Evolutionary conservation across 2,329 filamentous ascomycete genomes (phyloP).

Genomic region (Lachnellula hyalina): DNA sequence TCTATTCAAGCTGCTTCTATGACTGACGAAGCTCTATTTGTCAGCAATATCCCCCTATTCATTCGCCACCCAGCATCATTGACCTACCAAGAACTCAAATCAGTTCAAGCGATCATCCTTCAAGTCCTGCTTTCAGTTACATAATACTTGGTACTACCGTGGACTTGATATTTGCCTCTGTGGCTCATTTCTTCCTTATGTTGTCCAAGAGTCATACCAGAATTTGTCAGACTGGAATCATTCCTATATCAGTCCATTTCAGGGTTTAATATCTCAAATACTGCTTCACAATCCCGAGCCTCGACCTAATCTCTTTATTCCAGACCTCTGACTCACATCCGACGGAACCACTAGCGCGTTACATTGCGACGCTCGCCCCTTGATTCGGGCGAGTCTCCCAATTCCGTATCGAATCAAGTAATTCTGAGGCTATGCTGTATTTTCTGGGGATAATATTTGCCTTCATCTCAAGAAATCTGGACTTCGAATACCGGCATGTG

Average conservation of each 20-base stretch:
- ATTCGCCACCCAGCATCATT: neutral
- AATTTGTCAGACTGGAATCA: neutral
- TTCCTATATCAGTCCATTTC: neutral
- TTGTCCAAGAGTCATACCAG: neutral
- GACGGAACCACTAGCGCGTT: neutral
- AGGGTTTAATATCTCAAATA: neutral
- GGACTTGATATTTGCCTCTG: neutral
- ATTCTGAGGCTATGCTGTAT: neutral
- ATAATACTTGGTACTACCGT: neutral
- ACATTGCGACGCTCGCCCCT: neutral
- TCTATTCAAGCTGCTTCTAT: neutral
- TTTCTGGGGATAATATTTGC: neutral
- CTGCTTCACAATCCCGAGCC: neutral
- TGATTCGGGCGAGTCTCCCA: too few species aligned
- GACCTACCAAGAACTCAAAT: neutral
- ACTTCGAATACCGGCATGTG: neutral
- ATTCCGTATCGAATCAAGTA: neutral
- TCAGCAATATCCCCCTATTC: neutral
- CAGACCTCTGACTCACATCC: constrained; percentile 1
- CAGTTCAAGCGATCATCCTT: neutral
- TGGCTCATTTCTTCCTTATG: neutral
- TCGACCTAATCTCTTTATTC: neutral
- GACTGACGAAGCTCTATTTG: neutral
- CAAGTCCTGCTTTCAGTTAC: neutral
- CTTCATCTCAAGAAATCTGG: neutral